phyloP scores from a whole-genome alignment of 805 yeast genomes.

The Ogataea salicorniae region DNA sequence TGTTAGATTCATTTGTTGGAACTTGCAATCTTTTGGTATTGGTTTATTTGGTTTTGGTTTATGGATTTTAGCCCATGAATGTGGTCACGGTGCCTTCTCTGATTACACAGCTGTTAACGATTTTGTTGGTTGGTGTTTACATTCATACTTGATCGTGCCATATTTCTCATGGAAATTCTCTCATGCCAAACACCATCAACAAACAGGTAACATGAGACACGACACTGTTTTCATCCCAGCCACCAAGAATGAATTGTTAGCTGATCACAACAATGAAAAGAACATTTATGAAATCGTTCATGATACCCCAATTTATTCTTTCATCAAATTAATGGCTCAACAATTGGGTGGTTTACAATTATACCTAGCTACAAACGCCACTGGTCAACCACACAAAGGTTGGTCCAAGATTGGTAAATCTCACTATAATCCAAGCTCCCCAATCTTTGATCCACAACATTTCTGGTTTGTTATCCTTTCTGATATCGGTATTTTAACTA shows the following conservation, averaged over 20 bases:
- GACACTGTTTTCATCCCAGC: conserved; percentile 59
- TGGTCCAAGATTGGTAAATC: conserved; percentile 38
- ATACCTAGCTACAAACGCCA: conserved; percentile 47
- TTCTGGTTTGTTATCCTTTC: conserved; percentile 51
- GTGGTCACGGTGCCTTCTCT: conserved; percentile 61
- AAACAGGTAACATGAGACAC: conserved; percentile 54
- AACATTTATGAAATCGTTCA: conserved; percentile 42
- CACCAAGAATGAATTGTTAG: conserved; percentile 42
- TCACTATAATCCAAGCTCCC: conserved; percentile 52
- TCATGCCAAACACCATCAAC: conserved; percentile 59
- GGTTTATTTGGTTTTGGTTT: conserved; percentile 53
- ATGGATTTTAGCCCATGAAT: conserved; percentile 61
- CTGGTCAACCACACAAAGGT: conserved; percentile 49
- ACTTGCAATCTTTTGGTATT: conserved; percentile 33
- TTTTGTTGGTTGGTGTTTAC: conserved; percentile 55
- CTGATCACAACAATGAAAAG: conserved; percentile 28
- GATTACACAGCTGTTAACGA: conserved; percentile 50
- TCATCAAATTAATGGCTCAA: conserved; percentile 42
- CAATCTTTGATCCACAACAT: conserved; percentile 49
- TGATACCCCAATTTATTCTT: conserved; percentile 49
- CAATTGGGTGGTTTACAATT: conserved; percentile 52
- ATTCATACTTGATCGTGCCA: conserved; percentile 53
- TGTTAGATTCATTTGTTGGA: conserved; percentile 39
- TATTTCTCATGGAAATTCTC: conserved; percentile 59
- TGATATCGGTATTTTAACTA: conserved; percentile 49